These are phyloP conservation scores for Nakazawaea ambrosiae DNA, from an alignment of 805 yeast species.

Conservation along the genomic window DNA sequence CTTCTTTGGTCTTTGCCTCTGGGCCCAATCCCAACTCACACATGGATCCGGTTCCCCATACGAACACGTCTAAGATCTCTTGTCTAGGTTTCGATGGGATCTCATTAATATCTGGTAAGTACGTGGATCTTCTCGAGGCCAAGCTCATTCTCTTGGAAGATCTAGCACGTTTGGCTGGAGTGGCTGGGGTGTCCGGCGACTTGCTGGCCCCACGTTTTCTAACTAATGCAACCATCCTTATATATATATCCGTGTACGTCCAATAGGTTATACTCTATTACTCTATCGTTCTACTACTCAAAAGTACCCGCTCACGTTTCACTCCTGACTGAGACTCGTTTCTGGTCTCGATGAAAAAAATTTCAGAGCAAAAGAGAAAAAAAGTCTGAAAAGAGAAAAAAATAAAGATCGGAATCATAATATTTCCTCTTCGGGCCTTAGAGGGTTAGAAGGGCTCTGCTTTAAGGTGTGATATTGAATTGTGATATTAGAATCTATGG, in stretches of 20 bases:
- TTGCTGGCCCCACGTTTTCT: constrained; percentile 10
- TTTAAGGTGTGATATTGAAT: no score
- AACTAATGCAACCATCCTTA: constrained; percentile 10
- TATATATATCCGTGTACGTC: not conserved
- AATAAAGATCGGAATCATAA: not conserved
- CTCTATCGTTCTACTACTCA: no score
- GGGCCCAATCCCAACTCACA: constrained; percentile 98
- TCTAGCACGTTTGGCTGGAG: constrained; percentile 9
- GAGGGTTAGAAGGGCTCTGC: no score
- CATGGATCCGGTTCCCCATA: constrained; percentile 97
- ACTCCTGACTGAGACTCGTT: no score
- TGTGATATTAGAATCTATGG: no score
- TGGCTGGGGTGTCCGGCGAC: not conserved
- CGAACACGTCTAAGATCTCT: constrained; percentile 66
- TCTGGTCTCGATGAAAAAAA: no score
- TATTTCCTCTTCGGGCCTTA: not conserved
- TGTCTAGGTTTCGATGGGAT: constrained; percentile 27
- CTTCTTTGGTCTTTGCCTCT: constrained; percentile 82
- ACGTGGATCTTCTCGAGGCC: constrained; percentile 41
- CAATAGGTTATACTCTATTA: not conserved
- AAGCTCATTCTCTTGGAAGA: constrained; percentile 18
- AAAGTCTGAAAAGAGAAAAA: not conserved
- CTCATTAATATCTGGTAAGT: constrained; percentile 39
- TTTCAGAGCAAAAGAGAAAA: no score
- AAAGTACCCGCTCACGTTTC: no score